These are phyloP conservation scores for Ilyonectria sp. DNA, from an alignment of 2,329 filamentous ascomycete species.

Conservation along the genomic window DNA sequence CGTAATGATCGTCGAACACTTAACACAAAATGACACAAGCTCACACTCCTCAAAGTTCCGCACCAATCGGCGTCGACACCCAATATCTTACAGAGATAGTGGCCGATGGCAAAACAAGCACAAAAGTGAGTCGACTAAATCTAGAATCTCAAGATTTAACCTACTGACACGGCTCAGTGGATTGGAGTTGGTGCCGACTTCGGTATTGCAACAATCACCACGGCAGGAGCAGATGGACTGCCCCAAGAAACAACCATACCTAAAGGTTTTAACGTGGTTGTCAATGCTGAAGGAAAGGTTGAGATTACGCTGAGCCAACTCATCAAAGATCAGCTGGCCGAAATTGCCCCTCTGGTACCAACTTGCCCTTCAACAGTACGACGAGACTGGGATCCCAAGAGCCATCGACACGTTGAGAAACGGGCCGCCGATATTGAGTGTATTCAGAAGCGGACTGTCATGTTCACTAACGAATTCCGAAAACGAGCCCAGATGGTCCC, in stretches of 20 bases:
- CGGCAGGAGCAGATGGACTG: background rate
- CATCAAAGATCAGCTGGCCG: background rate
- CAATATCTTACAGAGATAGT: slow-evolving; percentile 9
- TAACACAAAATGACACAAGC: background rate
- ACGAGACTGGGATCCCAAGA: background rate
- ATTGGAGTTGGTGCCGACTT: background rate
- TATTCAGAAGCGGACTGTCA: background rate
- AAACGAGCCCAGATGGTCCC: background rate
- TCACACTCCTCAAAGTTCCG: background rate
- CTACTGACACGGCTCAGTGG: background rate
- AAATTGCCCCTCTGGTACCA: background rate
- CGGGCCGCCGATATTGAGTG: background rate
- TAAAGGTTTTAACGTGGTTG: background rate
- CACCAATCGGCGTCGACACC: slow-evolving; percentile 4
- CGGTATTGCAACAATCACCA: background rate
- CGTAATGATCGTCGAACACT: background rate
- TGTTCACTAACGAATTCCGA: background rate
- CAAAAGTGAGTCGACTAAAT: background rate
- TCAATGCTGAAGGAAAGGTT: background rate
- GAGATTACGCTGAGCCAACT: slow-evolving; percentile 2
- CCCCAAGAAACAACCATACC: background rate
- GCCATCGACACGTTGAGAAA: background rate
- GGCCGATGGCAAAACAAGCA: slow-evolving; percentile 1
- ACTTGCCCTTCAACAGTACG: background rate
- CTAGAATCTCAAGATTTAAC: background rate